Percentiles rank a stretch among this genome's conserved stretches.
phyloP scores from a whole-genome alignment of 139 green algal species.

The Desmodesmus armatus region DNA sequence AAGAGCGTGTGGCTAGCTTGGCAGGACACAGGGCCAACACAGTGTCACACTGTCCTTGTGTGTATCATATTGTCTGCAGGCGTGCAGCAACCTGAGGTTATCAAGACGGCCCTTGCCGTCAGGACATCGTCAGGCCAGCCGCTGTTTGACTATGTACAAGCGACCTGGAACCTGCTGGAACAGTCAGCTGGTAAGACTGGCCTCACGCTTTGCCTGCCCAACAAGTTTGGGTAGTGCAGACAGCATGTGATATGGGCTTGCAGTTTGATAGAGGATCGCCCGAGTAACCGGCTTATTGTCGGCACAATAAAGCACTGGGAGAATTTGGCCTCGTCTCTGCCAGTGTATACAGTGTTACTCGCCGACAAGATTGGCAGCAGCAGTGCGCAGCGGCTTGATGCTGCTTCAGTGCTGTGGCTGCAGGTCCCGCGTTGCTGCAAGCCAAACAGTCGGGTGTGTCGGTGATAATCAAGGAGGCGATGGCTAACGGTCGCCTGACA shows the following conservation, averaged over 20 bases:
- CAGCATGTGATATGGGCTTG: not conserved
- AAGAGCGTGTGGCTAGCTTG: not conserved
- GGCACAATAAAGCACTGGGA: no score
- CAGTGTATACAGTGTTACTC: no score
- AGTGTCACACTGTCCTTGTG: no score
- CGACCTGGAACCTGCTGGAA: conserved; percentile 75
- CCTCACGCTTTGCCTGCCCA: not conserved
- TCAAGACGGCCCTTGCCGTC: not conserved
- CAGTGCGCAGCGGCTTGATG: no score
- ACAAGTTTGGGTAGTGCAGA: not conserved
- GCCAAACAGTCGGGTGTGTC: conserved; percentile 56
- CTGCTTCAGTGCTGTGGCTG: not conserved
- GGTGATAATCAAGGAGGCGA: conserved; percentile 75
- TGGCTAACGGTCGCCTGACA: conserved; percentile 66
- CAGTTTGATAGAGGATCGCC: not conserved
- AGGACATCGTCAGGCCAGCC: not conserved
- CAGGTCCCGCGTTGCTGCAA: conserved; percentile 56
- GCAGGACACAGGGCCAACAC: not conserved
- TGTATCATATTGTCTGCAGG: no score
- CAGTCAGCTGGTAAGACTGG: conserved; percentile 44
- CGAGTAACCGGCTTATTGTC: not conserved
- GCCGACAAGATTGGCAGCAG: not conserved
- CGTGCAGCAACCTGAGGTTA: not conserved
- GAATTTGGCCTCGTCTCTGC: no score
- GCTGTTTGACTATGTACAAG: conserved; percentile 73